Evolutionary conservation across 352 stramenopile species (phyloP).

Genomic region (Pythium phragmitis): DNA sequence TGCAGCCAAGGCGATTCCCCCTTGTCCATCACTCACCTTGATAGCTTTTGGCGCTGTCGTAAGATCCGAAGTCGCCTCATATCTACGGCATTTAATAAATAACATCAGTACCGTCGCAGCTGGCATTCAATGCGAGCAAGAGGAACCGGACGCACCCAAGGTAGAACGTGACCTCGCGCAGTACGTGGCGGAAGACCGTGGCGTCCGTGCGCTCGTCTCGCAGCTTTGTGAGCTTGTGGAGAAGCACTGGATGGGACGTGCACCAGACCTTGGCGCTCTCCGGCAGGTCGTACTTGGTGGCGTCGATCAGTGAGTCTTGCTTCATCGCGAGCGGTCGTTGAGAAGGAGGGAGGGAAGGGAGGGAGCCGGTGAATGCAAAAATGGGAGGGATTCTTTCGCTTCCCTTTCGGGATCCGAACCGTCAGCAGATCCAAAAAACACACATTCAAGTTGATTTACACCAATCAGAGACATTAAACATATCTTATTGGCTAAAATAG

Average conservation of each 20-base stretch:
- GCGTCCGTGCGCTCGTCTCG: constrained; percentile 92
- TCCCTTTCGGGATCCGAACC: not conserved
- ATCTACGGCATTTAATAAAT: constrained; percentile 34
- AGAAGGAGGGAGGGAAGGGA: not conserved
- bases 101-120: constrained; percentile 11
- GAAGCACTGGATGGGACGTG: constrained; percentile 89
- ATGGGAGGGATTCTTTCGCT: constrained; percentile 15
- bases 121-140: constrained; percentile 48
- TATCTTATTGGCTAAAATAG: constrained; percentile 27
- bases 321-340: constrained; percentile 42
- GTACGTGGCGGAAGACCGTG: constrained; percentile 92
- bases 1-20: too few species aligned
- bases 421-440: constrained; percentile 15
- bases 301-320: constrained; percentile 62
- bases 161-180: constrained; percentile 98
- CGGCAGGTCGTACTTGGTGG: constrained; percentile 59
- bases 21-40: constrained; percentile 35
- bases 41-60: constrained; percentile 68
- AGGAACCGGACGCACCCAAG: constrained; percentile 82
- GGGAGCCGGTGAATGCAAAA: constrained; percentile 19
- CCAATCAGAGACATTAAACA: constrained; percentile 14
- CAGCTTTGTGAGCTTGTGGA: constrained; percentile 96
- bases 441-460: constrained; percentile 23
- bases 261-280: constrained; percentile 78
- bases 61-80: constrained; percentile 78